These are phyloP conservation scores for Citrus reticulata DNA, from an alignment of 345 rosid genomes.

Conservation along the genomic window DNA sequence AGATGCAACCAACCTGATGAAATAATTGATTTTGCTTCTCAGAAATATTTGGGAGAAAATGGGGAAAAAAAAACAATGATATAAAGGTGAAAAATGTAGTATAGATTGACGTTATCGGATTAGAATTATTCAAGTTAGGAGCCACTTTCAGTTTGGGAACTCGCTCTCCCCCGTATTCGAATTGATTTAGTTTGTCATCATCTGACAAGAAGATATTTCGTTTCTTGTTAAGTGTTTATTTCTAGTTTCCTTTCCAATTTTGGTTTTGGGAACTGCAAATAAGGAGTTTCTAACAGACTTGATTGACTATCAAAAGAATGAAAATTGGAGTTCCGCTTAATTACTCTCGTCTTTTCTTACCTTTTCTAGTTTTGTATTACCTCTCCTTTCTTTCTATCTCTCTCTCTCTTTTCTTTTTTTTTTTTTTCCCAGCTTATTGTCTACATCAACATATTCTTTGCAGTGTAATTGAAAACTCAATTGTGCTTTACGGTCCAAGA, in stretches of 20 bases:
- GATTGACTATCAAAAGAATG: neutral
- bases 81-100: neutral
- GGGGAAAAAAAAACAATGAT: neutral
- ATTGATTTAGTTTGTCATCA: neutral
- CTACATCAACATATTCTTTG: neutral
- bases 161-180: neutral
- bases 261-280: neutral
- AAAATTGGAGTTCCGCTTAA: neutral
- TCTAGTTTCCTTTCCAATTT: neutral
- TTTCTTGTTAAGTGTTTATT: neutral
- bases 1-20: constrained; percentile 61
- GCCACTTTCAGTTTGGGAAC: neutral
- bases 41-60: neutral
- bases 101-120: neutral
- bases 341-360: neutral
- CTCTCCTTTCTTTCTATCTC: neutral
- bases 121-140: neutral
- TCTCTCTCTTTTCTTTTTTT: too few species aligned
- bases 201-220: neutral
- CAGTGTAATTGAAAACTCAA: neutral
- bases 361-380: neutral
- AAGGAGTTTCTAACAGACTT: neutral
- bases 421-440: neutral
- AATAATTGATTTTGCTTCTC: constrained; percentile 2
- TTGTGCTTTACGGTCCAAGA: neutral